Evolutionary conservation across 2,329 filamentous ascomycete species (phyloP), one percentile per base, ranked within the genome.

Genomic region (Ilyonectria sp.): DNA sequence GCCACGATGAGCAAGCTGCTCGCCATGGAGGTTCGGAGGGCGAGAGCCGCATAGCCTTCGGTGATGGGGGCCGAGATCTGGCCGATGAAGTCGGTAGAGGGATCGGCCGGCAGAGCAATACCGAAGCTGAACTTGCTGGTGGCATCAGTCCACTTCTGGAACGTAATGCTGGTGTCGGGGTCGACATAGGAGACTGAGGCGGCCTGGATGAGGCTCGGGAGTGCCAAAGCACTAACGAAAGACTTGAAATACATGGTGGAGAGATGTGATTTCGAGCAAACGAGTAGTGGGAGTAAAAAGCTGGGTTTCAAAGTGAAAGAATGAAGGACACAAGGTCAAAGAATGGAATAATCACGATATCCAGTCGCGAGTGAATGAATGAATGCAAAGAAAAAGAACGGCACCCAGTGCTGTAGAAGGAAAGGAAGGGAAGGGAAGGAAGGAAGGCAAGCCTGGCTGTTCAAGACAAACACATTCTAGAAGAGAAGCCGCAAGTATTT

Each of bases 41-140:
- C 85, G 21, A 91, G 73, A 70, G 88, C 91, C 17, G 89, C 89
- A 26, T 83, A 82, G 4, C 82, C 80, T 53, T 82, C 80, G 44
- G 81, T 81, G 11, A 83, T 83, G 62, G 82, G 72, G 75, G 90
- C 89, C 54, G 90, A 79, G 56, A 87, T 83, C 33, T 68, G 71
- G 43, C 89, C 89, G 63, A 91, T 87, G 71, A 90, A 90, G 74
- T 91, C 89, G 50, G 80, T 83, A 6, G 84, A 82, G 59, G 86
- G 86, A 74, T 85, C 79, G 17, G 77, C 71, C 6, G 89, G 89
- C 17, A 91, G 79, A 2, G 86, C 86, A 58, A 91, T 73, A 73
- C 89, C 89, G 56, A 87, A 87, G 35, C 83, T 85, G 57, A 87
- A 82, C 40, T 84, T 84, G 63, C 84, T 86, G 56, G 75, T 70